Evolutionary conservation across 2,329 filamentous ascomycete genomes (phyloP).

Genomic region (Leptosphaerulina australis): DNA sequence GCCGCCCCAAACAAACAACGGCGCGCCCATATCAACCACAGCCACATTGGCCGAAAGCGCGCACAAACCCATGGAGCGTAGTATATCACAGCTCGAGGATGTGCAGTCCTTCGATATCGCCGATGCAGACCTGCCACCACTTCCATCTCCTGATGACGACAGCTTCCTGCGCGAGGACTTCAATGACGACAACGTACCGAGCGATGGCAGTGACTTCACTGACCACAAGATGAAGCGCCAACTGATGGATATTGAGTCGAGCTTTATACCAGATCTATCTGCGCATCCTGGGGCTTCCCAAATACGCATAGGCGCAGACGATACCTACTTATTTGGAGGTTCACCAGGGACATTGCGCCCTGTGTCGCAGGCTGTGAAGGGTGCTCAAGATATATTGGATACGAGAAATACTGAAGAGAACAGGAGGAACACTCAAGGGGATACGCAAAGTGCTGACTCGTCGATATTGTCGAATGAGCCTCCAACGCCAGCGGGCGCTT

Average conservation of each 20-base stretch:
- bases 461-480: conserved; percentile 42
- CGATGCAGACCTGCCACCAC: conserved; percentile 49
- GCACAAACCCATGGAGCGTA: conserved; percentile 33
- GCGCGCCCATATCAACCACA: conserved; percentile 25
- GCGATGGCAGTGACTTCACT: conserved; percentile 54
- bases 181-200: conserved; percentile 36
- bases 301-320: conserved; percentile 48
- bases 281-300: conserved; percentile 33
- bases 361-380: conserved; percentile 20
- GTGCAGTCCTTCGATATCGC: conserved; percentile 42
- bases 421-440: conserved; percentile 21
- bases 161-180: conserved; percentile 46
- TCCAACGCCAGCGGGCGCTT: conserved; percentile 50
- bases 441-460: conserved; percentile 29
- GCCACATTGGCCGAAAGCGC: conserved; percentile 18
- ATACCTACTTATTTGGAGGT: conserved; percentile 55
- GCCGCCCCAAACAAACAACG: conserved; percentile 30
- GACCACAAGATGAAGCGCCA: conserved; percentile 65
- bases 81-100: conserved; percentile 40
- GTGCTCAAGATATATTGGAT: not conserved
- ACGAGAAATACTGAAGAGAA: conserved; percentile 13
- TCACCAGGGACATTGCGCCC: conserved; percentile 41
- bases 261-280: conserved; percentile 64
- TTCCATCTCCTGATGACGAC: conserved; percentile 50
- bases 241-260: conserved; percentile 67